A percentile compares a stretch with the other conserved stretches of the same genome.
These are phyloP conservation scores for Colletotrichum agaves DNA, from an alignment of 2,329 filamentous ascomycete species.

Conservation along the genomic window DNA sequence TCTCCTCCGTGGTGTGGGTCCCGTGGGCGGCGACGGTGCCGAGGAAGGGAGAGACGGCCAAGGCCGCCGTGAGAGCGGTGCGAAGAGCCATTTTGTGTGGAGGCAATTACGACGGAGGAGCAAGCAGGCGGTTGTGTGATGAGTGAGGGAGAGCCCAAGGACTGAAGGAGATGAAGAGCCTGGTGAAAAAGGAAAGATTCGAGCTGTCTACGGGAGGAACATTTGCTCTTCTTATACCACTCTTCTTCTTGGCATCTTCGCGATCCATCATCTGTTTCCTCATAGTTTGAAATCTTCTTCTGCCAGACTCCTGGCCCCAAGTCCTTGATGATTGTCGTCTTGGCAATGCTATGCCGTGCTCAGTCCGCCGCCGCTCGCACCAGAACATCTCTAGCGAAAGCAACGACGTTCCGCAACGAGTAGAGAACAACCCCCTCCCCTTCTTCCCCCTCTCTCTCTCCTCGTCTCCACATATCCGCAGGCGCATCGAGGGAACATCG, in stretches of 20 bases:
- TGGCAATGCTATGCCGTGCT: conserved; percentile 17
- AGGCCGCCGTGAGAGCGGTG: conserved; percentile 21
- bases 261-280: neutral
- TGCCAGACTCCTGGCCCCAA: neutral
- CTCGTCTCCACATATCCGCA: conserved; percentile 11
- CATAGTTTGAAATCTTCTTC: neutral
- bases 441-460: no score
- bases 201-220: neutral
- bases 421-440: neutral
- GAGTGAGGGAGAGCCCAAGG: neutral
- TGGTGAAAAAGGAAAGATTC: conserved; percentile 4
- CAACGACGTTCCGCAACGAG: conserved; percentile 10
- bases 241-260: conserved; percentile 10
- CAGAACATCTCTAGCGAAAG: conserved; percentile 11
- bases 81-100: conserved; percentile 23
- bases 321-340: conserved; percentile 8
- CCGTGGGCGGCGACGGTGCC: conserved; percentile 45
- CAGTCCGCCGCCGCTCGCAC: neutral
- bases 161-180: conserved; percentile 18
- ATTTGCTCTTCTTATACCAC: conserved; percentile 19
- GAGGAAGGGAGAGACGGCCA: conserved; percentile 38
- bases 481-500: conserved; percentile 21
- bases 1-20: conserved; percentile 44
- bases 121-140: neutral
- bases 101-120: neutral